Evolutionary conservation across 2,329 filamentous ascomycete species (phyloP), one percentile per base, ranked within the genome.

Genomic region (Calonectria hawksworthii): DNA sequence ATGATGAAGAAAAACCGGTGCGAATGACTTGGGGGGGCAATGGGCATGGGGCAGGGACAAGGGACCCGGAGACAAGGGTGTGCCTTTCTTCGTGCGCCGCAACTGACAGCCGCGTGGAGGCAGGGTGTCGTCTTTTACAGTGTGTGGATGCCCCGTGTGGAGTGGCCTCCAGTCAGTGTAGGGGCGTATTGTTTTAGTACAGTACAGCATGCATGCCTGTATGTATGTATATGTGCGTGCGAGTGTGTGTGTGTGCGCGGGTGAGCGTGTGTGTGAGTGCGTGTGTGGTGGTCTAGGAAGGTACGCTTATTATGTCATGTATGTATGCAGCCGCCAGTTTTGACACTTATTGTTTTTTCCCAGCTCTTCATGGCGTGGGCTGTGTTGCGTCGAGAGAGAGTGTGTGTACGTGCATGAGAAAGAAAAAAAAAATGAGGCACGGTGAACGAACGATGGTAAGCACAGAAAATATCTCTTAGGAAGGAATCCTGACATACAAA

Each of bases 11-110:
- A 70, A 36, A 70, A 61, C 38, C 30, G 54, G 59, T 70, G 68
- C 68, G 61, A 70, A 38, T 51, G 68, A 64, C 47, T 69, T 71
- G 78, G 78, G 52, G 78, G 78, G 78, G 74, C 78, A 80, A 80
- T 80, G 75, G 75, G 74, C 78, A 78, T 78, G 75, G 78, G 78
- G 78, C 78, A 80, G 51, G 78, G 78, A 80, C 78, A 80, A 79
- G 77, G 77, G 77, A 74, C 30, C 66, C 30, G 26, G 32, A 44
- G 41, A 75, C 47, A 69, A 61, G 34, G 38, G 13, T 54, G 56
- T 32, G 67, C 47, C 47, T 74, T 78, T 79, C 73, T 72, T 70
- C 71, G 78, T 80, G 72, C 74, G 78, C 76, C 78, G 76, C 63
- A 79, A 73, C 71, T 73, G 71, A 73, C 71, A 73, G 71, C 66